These are phyloP conservation scores for Nitzschia palea DNA, from an alignment of 108 stramenopile genomes.

Conservation along the genomic window DNA sequence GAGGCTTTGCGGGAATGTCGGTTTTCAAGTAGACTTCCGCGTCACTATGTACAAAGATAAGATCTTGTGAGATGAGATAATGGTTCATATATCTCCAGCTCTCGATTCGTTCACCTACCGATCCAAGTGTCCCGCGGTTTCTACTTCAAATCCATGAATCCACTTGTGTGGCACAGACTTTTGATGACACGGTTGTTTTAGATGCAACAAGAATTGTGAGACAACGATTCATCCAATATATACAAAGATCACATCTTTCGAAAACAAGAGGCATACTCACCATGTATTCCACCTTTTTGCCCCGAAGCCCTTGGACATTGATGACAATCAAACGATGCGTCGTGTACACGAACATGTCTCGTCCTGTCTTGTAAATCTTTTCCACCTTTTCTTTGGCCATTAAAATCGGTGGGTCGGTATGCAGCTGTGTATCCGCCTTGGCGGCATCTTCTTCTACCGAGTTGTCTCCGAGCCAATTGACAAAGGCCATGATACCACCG, in stretches of 20 bases:
- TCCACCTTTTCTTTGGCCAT: constrained; percentile 53
- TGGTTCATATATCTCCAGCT: neutral
- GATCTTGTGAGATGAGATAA: neutral
- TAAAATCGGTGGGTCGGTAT: constrained; percentile 49
- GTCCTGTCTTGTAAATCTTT: constrained; percentile 51
- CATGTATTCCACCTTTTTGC: constrained; percentile 57
- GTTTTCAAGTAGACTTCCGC: constrained; percentile 21
- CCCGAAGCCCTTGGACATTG: constrained; percentile 60
- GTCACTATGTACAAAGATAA: constrained; percentile 4
- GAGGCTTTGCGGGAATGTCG: constrained; percentile 5
- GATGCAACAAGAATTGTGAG: no score
- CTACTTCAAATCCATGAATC: constrained; percentile 50
- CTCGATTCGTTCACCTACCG: constrained; percentile 1
- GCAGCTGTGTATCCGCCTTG: constrained; percentile 39
- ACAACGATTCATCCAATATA: no score
- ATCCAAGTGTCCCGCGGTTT: constrained; percentile 53
- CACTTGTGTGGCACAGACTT: constrained; percentile 43
- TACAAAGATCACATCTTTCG: no score
- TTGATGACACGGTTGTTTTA: no score
- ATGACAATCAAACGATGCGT: constrained; percentile 49
- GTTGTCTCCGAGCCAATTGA: constrained; percentile 35
- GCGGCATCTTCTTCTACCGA: constrained; percentile 47
- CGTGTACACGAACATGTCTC: constrained; percentile 55
- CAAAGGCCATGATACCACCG: constrained; percentile 4
- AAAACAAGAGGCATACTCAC: constrained; percentile 9